Base-by-base conservation (phyloP, 352 stramenopile species). In the Aphanomyces astaci region DNA sequence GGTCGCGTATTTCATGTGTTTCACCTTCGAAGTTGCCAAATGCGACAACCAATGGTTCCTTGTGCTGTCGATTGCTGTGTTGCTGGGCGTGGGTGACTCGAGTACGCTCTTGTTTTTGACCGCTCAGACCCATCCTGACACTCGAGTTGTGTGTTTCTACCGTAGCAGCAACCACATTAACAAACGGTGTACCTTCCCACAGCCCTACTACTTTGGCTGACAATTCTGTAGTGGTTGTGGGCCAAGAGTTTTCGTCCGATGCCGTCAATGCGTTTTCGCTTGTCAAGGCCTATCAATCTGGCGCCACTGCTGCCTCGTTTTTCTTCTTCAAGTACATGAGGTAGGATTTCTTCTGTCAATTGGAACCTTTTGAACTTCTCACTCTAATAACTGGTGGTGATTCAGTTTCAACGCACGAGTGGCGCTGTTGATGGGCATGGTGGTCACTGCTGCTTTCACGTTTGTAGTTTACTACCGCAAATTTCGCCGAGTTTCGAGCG, bases 191-290 rank as follows among this genome's bases (percentile, higher is more conserved):
- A n/a, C n/a, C n/a, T n/a, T 68, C 11, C n/a, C n/a, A n/a, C n/a
- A n/a, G n/a, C n/a, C n/a, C n/a, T n/a, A n/a, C n/a, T n/a, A n/a
- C n/a, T n/a, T n/a, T n/a, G n/a, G n/a, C n/a, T n/a, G n/a, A n/a
- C n/a, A 27, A 36, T 22, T 46, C 15, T 46, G 28, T 59, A 59
- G 45, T 60, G 15, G 46, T 68, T 2, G 2, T 68, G 22, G 62
- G 62, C 43, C 62, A 68, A 68, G 62, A 66, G 48, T 66, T 66
- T 57, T 25, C 62, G 15, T 25, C 19, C 7, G 33, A 68, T 68
- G 22, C 62, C 43, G 10, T 68, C 13, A 68, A 46, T 24, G 62
- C 62, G 2, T 68, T 68, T 59, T 68, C 62, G 1, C 10, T 68
- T 22, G 57, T 59, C 33, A 51, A 27, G 5, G 45, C 59, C 22